Conservation (phyloP, 2,329 filamentous ascomycete genomes). For the Didymella sp. region DNA sequence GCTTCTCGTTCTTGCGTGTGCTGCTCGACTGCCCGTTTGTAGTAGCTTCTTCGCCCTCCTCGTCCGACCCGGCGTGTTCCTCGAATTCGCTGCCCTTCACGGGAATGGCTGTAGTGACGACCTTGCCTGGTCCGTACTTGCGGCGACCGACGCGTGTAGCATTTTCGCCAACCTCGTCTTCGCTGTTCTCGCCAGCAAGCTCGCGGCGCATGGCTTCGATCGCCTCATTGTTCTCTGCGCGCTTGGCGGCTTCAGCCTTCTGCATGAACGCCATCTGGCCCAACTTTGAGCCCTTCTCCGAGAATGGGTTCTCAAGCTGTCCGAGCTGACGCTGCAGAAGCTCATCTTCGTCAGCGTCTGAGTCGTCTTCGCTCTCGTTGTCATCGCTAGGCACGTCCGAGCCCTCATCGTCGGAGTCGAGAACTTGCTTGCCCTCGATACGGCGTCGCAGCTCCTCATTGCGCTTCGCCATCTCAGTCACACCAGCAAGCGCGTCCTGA, state of each 20-base stretch:
- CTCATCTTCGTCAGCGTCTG: conserved; percentile 62
- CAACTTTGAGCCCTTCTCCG: conserved; percentile 69
- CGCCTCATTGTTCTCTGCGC: conserved; percentile 80
- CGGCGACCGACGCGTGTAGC: conserved; percentile 71
- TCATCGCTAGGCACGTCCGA: conserved; percentile 58
- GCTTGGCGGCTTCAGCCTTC: conserved; percentile 79
- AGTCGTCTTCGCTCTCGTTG: conserved; percentile 61
- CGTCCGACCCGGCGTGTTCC: conserved; percentile 61
- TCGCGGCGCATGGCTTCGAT: conserved; percentile 67
- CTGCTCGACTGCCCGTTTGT: conserved; percentile 19
- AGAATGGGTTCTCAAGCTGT: conserved; percentile 56
- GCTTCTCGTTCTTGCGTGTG: conserved; percentile 16
- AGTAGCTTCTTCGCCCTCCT: conserved; percentile 40
- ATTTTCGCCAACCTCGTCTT: conserved; percentile 59
- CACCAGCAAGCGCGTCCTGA: conserved; percentile 78
- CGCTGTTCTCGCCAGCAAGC: conserved; percentile 65
- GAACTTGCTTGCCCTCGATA: conserved; percentile 73
- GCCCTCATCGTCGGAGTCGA: conserved; percentile 57
- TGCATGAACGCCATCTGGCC: conserved; percentile 94
- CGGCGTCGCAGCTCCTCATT: conserved; percentile 82
- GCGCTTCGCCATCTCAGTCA: conserved; percentile 80
- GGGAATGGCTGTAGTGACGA: conserved; percentile 40
- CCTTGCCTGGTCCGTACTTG: conserved; percentile 66
- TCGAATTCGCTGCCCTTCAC: conserved; percentile 64
- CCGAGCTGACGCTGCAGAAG: conserved; percentile 45